These are phyloP conservation scores for Marchantia paleacea DNA, from an alignment of 225 moss, liverwort and hornwort genomes.

Conservation along the genomic window DNA sequence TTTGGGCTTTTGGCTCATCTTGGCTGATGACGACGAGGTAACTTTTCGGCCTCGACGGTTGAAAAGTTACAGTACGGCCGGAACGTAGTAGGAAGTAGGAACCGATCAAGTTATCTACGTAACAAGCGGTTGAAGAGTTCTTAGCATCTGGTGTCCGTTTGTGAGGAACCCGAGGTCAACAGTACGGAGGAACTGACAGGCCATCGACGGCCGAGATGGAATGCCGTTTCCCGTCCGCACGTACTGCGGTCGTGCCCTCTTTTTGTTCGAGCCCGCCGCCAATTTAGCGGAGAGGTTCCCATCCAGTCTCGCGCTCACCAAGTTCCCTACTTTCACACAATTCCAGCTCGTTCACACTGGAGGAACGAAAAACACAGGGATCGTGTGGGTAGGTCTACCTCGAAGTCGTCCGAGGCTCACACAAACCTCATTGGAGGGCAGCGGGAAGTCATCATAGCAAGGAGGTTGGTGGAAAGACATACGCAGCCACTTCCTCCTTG, in stretches of 20 bases:
- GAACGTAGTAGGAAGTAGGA: neutral
- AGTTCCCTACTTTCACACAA: neutral
- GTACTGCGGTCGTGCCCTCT: neutral
- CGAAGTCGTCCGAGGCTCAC: too few relatives aligned
- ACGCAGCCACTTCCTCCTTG: too few relatives aligned
- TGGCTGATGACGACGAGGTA: neutral
- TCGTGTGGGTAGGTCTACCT: neutral
- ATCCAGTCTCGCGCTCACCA: neutral
- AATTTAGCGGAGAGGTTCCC: neutral
- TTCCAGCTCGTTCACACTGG: neutral
- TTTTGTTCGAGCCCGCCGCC: constrained; percentile 1
- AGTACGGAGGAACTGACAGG: neutral
- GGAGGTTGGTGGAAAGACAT: too few relatives aligned
- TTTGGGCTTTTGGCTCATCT: neutral
- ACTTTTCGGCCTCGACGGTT: neutral
- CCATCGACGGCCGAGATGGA: neutral
- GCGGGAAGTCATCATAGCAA: too few relatives aligned
- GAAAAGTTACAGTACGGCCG: neutral
- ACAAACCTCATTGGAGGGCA: neutral
- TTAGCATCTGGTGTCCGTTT: neutral
- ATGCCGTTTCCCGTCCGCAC: neutral
- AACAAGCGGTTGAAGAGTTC: neutral
- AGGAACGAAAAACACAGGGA: neutral
- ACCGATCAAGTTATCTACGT: neutral
- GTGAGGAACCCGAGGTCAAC: neutral